These are phyloP conservation scores for Cercospora brassicicola DNA, from an alignment of 2,329 filamentous ascomycete species.

Conservation along the genomic window DNA sequence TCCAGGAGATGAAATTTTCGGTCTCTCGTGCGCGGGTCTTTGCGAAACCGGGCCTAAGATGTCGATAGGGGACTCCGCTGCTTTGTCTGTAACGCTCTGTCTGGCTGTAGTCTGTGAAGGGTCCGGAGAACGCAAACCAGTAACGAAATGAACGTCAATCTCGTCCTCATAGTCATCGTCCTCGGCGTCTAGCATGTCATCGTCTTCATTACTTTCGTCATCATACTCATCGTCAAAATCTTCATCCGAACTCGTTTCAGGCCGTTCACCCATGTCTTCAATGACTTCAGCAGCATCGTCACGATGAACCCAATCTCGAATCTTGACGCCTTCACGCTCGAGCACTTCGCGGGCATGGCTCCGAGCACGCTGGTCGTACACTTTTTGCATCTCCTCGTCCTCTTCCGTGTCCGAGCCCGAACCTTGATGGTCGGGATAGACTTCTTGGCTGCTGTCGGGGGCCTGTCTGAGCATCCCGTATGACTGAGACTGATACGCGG, in stretches of 20 bases:
- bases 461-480: not conserved
- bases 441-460: not conserved
- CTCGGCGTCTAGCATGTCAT: constrained; percentile 8
- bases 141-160: constrained; percentile 2
- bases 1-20: not conserved
- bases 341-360: constrained; percentile 11
- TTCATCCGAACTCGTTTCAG: constrained; percentile 17
- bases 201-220: constrained; percentile 9
- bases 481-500: not conserved
- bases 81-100: not conserved
- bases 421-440: constrained; percentile 12
- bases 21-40: not conserved
- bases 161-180: constrained; percentile 3
- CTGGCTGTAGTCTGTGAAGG: not conserved
- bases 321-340: constrained; percentile 15
- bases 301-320: constrained; percentile 15
- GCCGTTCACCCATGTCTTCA: constrained; percentile 26
- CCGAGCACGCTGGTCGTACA: constrained; percentile 13
- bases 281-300: constrained; percentile 28
- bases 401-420: constrained; percentile 27
- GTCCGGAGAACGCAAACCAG: not conserved
- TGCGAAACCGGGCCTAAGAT: not conserved
- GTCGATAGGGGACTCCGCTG: not conserved
- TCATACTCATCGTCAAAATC: constrained; percentile 13
- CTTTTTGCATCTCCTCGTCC: constrained; percentile 23